phyloP scores from a whole-genome alignment of 73 alveolate species.

The Tetrahymena malaccensis region DNA sequence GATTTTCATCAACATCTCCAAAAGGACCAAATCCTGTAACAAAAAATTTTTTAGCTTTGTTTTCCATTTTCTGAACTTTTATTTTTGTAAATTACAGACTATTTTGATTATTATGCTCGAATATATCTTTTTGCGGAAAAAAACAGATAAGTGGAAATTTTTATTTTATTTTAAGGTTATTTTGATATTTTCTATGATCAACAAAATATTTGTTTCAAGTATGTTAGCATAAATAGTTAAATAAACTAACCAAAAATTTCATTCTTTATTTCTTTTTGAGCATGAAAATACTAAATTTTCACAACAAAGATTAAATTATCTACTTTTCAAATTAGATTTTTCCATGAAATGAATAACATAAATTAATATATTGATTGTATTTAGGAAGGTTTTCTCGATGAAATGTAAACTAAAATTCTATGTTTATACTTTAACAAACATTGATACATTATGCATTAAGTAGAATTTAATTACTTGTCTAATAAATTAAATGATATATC shows the following conservation, averaged over 20 bases:
- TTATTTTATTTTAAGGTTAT: background rate
- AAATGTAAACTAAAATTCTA: background rate
- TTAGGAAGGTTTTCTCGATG: background rate
- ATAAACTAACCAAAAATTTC: too few relatives aligned
- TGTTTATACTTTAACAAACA: too few relatives aligned
- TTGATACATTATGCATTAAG: background rate
- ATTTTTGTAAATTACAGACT: background rate
- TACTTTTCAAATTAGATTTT: background rate
- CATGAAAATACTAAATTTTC: too few relatives aligned
- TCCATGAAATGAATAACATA: too few relatives aligned
- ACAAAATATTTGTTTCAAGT: background rate
- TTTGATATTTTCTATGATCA: background rate
- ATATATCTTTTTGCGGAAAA: background rate
- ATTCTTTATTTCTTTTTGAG: too few relatives aligned
- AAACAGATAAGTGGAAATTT: background rate
- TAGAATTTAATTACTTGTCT: background rate
- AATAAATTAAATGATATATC: too few relatives aligned
- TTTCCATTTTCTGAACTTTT: background rate
- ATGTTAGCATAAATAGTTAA: too few relatives aligned
- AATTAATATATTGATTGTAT: too few relatives aligned
- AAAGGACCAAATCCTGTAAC: background rate
- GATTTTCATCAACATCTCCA: background rate
- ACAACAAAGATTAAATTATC: background rate
- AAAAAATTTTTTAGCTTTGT: background rate
- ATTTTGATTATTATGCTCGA: background rate